phyloP scores from a whole-genome alignment of 2,329 filamentous ascomycete species.

The Emmonsiellopsis sp. region DNA sequence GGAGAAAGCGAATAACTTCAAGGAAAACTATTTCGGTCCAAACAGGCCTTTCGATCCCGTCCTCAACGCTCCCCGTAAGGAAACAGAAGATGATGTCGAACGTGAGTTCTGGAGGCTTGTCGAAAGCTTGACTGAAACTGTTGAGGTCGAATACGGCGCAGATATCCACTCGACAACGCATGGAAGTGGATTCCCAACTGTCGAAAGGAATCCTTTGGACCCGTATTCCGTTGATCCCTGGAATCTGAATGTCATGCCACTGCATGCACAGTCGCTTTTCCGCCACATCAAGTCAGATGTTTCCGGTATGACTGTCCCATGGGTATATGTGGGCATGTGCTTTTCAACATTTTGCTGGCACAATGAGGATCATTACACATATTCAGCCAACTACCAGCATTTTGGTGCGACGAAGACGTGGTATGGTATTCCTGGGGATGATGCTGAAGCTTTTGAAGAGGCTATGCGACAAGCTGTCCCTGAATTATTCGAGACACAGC shows the following conservation, averaged over 20 bases:
- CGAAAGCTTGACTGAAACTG: slow-evolving; percentile 85
- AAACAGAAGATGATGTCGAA: slow-evolving; percentile 93
- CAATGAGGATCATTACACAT: slow-evolving; percentile 95
- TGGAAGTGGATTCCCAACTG: slow-evolving; percentile 90
- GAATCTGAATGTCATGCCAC: slow-evolving; percentile 89
- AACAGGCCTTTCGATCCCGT: slow-evolving; percentile 83
- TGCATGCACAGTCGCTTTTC: slow-evolving; percentile 86
- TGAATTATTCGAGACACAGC: slow-evolving; percentile 92
- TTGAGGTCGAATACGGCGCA: slow-evolving; percentile 95
- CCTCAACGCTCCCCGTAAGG: slow-evolving; percentile 66
- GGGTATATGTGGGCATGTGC: slow-evolving; percentile 99
- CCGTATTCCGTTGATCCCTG: slow-evolving; percentile 82
- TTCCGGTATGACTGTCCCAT: slow-evolving; percentile 97
- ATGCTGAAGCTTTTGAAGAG: slow-evolving; percentile 87
- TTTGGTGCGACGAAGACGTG: slow-evolving; percentile 98
- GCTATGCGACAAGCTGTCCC: slow-evolving; percentile 94
- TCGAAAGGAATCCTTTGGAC: slow-evolving; percentile 81
- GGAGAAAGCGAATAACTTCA: slow-evolving; percentile 90
- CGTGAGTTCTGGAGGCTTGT: slow-evolving; percentile 94
- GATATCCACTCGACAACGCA: slow-evolving; percentile 98
- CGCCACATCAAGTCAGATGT: slow-evolving; percentile 97
- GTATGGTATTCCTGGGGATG: slow-evolving; percentile 93
- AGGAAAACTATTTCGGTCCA: slow-evolving; percentile 82
- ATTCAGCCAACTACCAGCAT: slow-evolving; percentile 97
- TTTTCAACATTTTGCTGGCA: slow-evolving; percentile 99